Conservation (phyloP, 1,284 basidiomycete genomes). For the Fomitopsis pinicola region DNA sequence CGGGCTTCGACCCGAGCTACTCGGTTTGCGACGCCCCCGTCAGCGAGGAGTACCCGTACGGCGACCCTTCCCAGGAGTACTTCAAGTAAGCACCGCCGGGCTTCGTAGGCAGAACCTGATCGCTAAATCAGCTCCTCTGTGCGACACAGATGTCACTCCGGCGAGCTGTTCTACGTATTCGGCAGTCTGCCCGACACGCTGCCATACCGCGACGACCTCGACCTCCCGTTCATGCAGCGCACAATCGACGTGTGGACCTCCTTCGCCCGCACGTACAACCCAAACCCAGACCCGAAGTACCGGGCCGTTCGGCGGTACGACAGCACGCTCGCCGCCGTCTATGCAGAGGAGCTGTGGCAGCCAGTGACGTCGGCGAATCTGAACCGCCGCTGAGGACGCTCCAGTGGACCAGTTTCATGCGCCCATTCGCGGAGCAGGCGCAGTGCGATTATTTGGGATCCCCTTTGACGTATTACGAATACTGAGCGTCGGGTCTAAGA, state of each 20-base stretch:
- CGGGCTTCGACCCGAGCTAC: slow-evolving; percentile 33
- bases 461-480: slow-evolving; percentile 19
- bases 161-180: slow-evolving; percentile 36
- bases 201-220: slow-evolving; percentile 34
- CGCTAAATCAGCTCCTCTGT: neutral
- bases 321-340: slow-evolving; percentile 16
- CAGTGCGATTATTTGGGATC: slow-evolving; percentile 26
- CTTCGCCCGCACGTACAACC: slow-evolving; percentile 37
- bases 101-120: too few species aligned
- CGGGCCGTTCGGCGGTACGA: slow-evolving; percentile 30
- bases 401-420: slow-evolving; percentile 25
- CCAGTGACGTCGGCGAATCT: slow-evolving; percentile 21
- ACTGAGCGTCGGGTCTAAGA: neutral
- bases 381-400: slow-evolving; percentile 19
- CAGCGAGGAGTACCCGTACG: slow-evolving; percentile 27
- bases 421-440: slow-evolving; percentile 18
- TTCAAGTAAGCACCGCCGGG: slow-evolving; percentile 22
- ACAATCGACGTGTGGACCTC: slow-evolving; percentile 34
- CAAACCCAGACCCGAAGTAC: slow-evolving; percentile 34
- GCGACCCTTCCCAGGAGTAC: slow-evolving; percentile 30
- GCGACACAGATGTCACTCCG: slow-evolving; percentile 26
- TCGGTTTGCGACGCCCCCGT: slow-evolving; percentile 33
- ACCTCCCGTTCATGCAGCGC: slow-evolving; percentile 34
- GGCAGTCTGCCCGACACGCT: slow-evolving; percentile 29
- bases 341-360: slow-evolving; percentile 19